These are phyloP conservation scores for Talaromyces thailandensis DNA, from an alignment of 495 filamentous ascomycete genomes.

Conservation along the genomic window DNA sequence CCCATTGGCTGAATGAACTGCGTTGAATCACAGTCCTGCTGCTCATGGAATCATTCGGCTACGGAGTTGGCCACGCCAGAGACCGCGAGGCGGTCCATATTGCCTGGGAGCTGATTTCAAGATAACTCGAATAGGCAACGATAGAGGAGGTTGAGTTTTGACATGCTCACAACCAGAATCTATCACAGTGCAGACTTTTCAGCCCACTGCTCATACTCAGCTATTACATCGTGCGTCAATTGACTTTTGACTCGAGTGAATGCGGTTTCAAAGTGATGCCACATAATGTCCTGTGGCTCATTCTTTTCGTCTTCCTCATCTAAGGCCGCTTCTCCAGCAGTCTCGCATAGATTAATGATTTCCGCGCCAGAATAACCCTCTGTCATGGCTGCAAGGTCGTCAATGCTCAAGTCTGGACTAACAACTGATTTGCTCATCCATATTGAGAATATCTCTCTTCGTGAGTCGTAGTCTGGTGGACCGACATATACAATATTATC, in stretches of 20 bases:
- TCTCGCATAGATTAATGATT: conserved; percentile 70
- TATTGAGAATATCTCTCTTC: conserved; percentile 69
- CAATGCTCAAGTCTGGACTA: conserved; percentile 56
- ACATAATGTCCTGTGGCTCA: conserved; percentile 40
- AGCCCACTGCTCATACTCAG: conserved; percentile 60
- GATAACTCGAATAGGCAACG: neutral
- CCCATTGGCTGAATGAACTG: neutral
- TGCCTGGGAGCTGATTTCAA: neutral
- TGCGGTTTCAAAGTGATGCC: conserved; percentile 57
- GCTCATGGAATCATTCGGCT: neutral
- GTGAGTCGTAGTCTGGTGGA: conserved; percentile 65
- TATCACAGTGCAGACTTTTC: conserved; percentile 20
- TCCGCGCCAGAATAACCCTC: conserved; percentile 88
- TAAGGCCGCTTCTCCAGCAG: conserved; percentile 51
- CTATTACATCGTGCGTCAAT: conserved; percentile 57
- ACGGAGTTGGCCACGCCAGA: neutral
- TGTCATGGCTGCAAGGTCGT: conserved; percentile 54
- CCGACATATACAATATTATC: conserved; percentile 87
- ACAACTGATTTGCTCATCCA: conserved; percentile 51
- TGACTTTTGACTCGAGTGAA: conserved; percentile 53
- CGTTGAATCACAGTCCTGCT: neutral
- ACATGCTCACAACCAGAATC: neutral
- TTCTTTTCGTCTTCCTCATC: conserved; percentile 41
- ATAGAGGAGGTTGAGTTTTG: neutral
- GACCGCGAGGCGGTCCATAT: neutral